Conservation (phyloP, 345 rosid genomes). For the Pelargonium nanum region DNA sequence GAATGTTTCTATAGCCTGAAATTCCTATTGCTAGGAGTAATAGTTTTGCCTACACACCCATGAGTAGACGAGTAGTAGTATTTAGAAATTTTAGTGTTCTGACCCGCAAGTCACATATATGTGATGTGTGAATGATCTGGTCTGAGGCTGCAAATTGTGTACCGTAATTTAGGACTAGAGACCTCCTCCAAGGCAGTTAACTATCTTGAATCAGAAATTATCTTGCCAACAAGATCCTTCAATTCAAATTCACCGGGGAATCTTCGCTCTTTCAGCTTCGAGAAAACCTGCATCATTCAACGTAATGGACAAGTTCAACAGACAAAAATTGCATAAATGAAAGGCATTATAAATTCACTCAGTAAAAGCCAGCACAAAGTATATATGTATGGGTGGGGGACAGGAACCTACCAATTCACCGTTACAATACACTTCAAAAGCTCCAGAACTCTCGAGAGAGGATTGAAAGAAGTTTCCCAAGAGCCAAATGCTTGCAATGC, state of each 20-base stretch:
- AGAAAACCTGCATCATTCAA: slow-evolving; percentile 16
- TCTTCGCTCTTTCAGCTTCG: slow-evolving; percentile 20
- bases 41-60: too few relatives aligned
- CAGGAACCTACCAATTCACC: slow-evolving; percentile 15
- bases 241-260: slow-evolving; percentile 25
- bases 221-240: slow-evolving; percentile 15
- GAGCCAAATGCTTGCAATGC: slow-evolving; percentile 18
- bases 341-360: not conserved
- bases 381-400: not conserved
- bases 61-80: too few relatives aligned
- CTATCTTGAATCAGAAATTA: too few relatives aligned
- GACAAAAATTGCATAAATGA: not conserved
- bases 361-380: not conserved
- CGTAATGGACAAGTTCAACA: not conserved
- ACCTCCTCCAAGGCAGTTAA: not conserved
- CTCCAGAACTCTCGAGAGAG: slow-evolving; percentile 19
- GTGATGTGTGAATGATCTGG: too few relatives aligned
- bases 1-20: too few relatives aligned
- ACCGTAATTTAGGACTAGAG: slow-evolving; percentile 2
- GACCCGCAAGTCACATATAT: too few relatives aligned
- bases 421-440: slow-evolving; percentile 25
- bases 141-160: not conserved
- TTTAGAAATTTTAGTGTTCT: too few relatives aligned
- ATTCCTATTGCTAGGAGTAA: too few relatives aligned
- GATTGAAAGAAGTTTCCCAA: slow-evolving; percentile 23